These are phyloP conservation scores for Cryptomeria japonica DNA, from an alignment of 75 land plant species.

Conservation along the genomic window DNA sequence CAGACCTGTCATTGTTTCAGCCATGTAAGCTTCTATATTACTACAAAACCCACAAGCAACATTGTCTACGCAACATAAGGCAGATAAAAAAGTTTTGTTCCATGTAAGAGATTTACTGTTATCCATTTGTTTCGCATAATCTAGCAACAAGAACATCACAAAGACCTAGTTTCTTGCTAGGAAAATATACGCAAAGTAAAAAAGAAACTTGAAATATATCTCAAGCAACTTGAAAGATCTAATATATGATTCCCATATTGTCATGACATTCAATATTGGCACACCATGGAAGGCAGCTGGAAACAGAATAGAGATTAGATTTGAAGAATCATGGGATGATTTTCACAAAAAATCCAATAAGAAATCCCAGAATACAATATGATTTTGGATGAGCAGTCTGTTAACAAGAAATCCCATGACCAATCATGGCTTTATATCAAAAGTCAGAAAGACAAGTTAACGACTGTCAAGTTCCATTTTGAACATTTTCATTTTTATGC, in stretches of 20 bases:
- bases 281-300: no score
- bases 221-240: no score
- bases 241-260: no score
- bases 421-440: neutral
- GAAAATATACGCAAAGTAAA: no score
- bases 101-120: neutral
- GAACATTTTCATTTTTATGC: neutral
- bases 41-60: neutral
- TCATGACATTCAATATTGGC: no score
- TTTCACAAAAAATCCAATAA: no score
- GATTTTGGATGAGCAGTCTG: no score
- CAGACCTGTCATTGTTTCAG: conserved; percentile 45
- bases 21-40: neutral
- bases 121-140: neutral
- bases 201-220: no score
- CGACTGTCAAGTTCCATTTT: neutral
- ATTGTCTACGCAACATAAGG: neutral
- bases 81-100: neutral
- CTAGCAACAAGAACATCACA: neutral
- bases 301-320: no score
- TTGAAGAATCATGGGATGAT: no score
- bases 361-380: no score
- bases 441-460: neutral
- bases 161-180: no score
- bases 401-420: neutral